Percentiles rank a stretch among this genome's conserved stretches.
phyloP scores from a whole-genome alignment of 768 basidiomycete genomes.

The Lactarius hatsudake region DNA sequence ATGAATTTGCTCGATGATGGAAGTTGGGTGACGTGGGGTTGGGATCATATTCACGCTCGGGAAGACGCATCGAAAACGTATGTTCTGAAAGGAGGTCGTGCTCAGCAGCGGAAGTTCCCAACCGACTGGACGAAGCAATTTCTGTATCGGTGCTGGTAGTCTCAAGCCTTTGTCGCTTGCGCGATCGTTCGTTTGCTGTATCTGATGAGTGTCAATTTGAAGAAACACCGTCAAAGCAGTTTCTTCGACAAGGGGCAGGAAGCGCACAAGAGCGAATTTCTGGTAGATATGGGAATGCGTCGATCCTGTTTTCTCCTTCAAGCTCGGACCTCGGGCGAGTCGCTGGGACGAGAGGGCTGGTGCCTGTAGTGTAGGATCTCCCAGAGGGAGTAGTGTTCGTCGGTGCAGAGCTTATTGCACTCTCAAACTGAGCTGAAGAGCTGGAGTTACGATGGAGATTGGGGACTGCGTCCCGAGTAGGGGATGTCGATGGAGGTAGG shows the following conservation, averaged over 20 bases:
- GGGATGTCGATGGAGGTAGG: constrained; percentile 29
- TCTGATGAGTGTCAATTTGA: constrained; percentile 10
- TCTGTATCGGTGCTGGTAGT: constrained; percentile 37
- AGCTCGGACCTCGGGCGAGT: constrained; percentile 28
- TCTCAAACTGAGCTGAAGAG: constrained; percentile 24
- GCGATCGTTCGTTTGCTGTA: constrained; percentile 38
- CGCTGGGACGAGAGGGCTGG: constrained; percentile 26
- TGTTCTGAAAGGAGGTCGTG: constrained; percentile 27
- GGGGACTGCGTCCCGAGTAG: constrained; percentile 29
- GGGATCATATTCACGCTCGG: constrained; percentile 25
- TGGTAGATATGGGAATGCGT: constrained; percentile 14
- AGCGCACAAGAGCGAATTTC: constrained; percentile 18
- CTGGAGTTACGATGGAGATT: constrained; percentile 20
- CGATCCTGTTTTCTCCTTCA: constrained; percentile 26
- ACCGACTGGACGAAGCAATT: constrained; percentile 37
- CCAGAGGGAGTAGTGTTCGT: constrained; percentile 4
- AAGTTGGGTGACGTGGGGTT: constrained; percentile 21
- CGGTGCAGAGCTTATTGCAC: constrained; percentile 19
- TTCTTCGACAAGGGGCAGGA: constrained; percentile 1
- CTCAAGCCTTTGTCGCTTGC: constrained; percentile 69
- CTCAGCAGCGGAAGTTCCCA: constrained; percentile 27
- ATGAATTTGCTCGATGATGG: constrained; percentile 20
- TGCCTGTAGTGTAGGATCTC: constrained; percentile 19
- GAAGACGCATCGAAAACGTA: constrained; percentile 26
- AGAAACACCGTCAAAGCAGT: not conserved